Conservation (phyloP, 768 basidiomycete species). For the Trametes punicea region DNA sequence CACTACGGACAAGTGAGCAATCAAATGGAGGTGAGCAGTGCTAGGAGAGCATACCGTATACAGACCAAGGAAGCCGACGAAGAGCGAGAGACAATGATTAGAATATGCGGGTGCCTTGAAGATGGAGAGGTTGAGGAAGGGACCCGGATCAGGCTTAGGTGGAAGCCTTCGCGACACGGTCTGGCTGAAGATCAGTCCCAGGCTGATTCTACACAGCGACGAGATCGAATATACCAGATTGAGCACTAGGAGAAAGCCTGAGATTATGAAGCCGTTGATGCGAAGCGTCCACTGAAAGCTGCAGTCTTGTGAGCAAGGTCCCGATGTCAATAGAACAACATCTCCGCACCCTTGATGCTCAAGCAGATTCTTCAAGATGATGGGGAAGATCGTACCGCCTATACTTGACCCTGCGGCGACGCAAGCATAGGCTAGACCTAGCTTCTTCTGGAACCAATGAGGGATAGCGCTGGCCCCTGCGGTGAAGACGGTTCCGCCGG, state of each 20-base stretch:
- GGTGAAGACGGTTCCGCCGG: slow-evolving; percentile 55
- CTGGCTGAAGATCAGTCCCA: not conserved
- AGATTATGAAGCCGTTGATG: slow-evolving; percentile 10
- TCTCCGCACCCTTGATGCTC: slow-evolving; percentile 55
- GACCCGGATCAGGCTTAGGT: slow-evolving; percentile 48
- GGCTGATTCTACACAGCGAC: too few species aligned
- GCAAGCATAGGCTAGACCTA: slow-evolving; percentile 57
- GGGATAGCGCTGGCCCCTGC: slow-evolving; percentile 56
- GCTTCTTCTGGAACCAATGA: slow-evolving; percentile 68
- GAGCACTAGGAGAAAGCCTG: not conserved
- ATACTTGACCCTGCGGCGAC: slow-evolving; percentile 63
- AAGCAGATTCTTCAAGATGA: slow-evolving; percentile 54
- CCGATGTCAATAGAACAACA: too few species aligned
- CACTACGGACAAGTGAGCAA: slow-evolving; percentile 35
- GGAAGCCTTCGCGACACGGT: slow-evolving; percentile 38
- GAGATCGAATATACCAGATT: not conserved
- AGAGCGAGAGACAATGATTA: slow-evolving; percentile 53
- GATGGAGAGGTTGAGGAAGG: slow-evolving; percentile 58
- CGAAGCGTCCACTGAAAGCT: slow-evolving; percentile 15
- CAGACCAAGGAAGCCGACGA: slow-evolving; percentile 60
- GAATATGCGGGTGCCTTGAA: slow-evolving; percentile 52
- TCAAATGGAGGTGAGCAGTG: not conserved
- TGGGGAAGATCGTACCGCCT: slow-evolving; percentile 69
- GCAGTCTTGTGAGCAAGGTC: not conserved
- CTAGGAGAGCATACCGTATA: slow-evolving; percentile 45